Evolutionary conservation across 2,329 filamentous ascomycete species (phyloP).

Genomic region (Microdochium bolleyi): DNA sequence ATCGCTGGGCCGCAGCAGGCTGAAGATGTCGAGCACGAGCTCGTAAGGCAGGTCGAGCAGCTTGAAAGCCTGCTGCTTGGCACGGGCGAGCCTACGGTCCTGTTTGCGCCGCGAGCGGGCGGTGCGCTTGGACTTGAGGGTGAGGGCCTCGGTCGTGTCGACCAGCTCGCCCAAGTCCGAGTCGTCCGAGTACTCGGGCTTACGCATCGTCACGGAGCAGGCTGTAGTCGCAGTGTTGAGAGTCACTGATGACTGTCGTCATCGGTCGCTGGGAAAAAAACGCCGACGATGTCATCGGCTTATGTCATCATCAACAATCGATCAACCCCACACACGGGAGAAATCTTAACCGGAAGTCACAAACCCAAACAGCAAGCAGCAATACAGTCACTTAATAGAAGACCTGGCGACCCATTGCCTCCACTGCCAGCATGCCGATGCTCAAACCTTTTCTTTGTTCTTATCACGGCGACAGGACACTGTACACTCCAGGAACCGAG

Average conservation of each 20-base stretch:
- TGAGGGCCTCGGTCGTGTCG: conserved; percentile 33
- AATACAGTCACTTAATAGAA: too few species aligned
- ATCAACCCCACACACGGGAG: background rate
- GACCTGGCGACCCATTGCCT: too few species aligned
- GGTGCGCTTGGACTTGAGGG: conserved; percentile 43
- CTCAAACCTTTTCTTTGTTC: too few species aligned
- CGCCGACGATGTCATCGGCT: background rate
- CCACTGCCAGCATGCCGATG: too few species aligned
- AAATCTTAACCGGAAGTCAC: background rate
- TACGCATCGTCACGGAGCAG: conserved; percentile 8
- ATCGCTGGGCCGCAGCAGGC: conserved; percentile 39
- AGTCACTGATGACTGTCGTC: too few species aligned
- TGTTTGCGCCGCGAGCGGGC: conserved; percentile 35
- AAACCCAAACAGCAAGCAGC: background rate
- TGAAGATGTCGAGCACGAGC: conserved; percentile 38
- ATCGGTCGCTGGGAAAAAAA: background rate
- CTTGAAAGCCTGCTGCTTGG: conserved; percentile 24
- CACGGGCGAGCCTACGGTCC: background rate
- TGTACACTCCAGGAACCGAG: too few species aligned
- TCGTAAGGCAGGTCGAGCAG: conserved; percentile 44
- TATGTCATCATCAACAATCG: background rate
- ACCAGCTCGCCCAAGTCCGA: conserved; percentile 38
- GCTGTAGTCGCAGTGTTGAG: too few species aligned
- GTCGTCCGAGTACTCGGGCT: conserved; percentile 15
- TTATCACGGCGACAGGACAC: too few species aligned